These are phyloP conservation scores for Epichloe sibirici DNA, from an alignment of 2,329 filamentous ascomycete genomes.

Conservation along the genomic window DNA sequence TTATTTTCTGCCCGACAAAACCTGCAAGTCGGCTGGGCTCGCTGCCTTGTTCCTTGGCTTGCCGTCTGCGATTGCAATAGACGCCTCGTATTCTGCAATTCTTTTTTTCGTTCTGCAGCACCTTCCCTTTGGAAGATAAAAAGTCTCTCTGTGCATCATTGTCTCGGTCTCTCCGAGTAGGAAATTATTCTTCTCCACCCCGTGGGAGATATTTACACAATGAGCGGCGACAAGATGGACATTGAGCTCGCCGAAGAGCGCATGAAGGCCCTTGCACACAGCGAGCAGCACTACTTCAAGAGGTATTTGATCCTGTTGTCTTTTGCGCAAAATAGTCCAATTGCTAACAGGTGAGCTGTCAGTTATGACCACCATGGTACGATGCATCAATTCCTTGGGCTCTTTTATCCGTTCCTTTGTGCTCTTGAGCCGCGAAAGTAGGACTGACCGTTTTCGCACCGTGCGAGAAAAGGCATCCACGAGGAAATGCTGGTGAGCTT, in stretches of 20 bases:
- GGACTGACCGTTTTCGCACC: not conserved
- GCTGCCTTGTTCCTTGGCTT: not conserved
- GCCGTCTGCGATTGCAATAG: slow-evolving; percentile 1
- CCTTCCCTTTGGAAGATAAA: not conserved
- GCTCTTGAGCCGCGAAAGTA: not conserved
- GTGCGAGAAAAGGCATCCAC: slow-evolving; percentile 59
- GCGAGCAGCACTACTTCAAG: slow-evolving; percentile 99
- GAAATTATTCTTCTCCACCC: not conserved
- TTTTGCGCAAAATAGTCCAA: not conserved
- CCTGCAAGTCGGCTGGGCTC: slow-evolving; percentile 5
- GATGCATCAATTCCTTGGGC: slow-evolving; percentile 2
- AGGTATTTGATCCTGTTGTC: slow-evolving; percentile 43
- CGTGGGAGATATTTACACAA: slow-evolving; percentile 15
- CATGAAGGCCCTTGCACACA: slow-evolving; percentile 71
- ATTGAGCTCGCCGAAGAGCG: slow-evolving; percentile 47
- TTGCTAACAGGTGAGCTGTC: slow-evolving; percentile 6
- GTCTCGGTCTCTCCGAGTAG: not conserved
- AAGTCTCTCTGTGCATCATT: not conserved
- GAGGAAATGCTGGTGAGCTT: slow-evolving; percentile 90
- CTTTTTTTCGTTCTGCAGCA: not conserved
- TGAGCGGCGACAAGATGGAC: slow-evolving; percentile 43
- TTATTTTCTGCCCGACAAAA: slow-evolving; percentile 20
- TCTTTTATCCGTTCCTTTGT: slow-evolving; percentile 6
- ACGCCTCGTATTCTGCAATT: not conserved
- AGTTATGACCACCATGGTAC: slow-evolving; percentile 98